Evolutionary conservation across 2,329 filamentous ascomycete species (phyloP), one percentile per base, ranked within the genome.

Genomic region (Aureobasidium subglaciale): DNA sequence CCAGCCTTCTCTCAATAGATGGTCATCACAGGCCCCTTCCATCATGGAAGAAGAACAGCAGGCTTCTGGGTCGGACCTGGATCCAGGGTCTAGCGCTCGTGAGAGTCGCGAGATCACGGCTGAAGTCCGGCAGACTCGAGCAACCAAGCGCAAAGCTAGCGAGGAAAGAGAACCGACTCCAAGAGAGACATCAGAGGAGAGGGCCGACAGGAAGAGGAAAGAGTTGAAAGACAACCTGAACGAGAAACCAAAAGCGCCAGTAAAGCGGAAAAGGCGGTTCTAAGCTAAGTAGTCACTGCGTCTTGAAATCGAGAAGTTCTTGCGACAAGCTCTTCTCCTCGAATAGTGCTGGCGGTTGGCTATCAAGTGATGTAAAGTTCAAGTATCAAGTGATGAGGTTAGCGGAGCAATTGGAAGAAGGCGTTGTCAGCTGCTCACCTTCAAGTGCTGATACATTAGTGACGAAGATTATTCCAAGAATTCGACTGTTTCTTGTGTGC

Each of bases 241-340:
- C 52, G 70, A 68, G 55, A 78, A 77, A 62, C 73, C 75, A 25
- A 79, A 78, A 60, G 75, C 72, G 52, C 73, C 75, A 9, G 71
- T 65, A 16, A 83, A 79, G 71, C 84, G 83, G 72, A 82, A 78
- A 64, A 67, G 79, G 56, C 79, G 71, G 57, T 82, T 82, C 59
- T 82, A 65, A 71, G 50, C 11, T 35, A 42, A 38, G 50, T 43
- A 43, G 24, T 3, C 9, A 30, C 27, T 41, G n/a, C 34, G 37
- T n/a, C n/a, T 25, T 15, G 16, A 22, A 13, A 22, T 8, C 6
- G 7, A 45, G 27, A 6, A 22, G 6, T 13, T 32, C 3, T 24
- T 5, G 24, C 13, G 3, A 16, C 18, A 35, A 35, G 43, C 18
- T 18, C 13, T 35, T 7, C 30, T n/a, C 5, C 32, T 35, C 15